Base-by-base conservation (phyloP, 192 early-diverging fungal species). In the Coemansia guatemalensis region DNA sequence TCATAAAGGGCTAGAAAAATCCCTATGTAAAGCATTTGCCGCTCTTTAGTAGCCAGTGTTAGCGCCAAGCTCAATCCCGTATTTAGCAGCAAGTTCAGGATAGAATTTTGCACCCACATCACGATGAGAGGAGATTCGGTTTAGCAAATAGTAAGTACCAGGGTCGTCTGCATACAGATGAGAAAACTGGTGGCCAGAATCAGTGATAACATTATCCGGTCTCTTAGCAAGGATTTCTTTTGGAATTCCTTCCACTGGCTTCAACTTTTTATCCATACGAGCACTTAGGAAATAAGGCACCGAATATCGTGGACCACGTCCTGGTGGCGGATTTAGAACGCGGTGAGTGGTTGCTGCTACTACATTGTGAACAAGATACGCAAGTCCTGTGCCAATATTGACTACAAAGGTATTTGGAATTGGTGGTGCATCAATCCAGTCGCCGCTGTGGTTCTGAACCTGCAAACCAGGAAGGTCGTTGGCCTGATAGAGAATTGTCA, bases 311-410 rank as follows among this genome's bases (percentile, higher is more conserved):
- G 66, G 66, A 5, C 83, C 83, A 8, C 64, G 60, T 2, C 77
- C 75, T 0, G 78, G 62, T 0, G 69, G 73, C 18, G 84, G 83
- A 48, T 80, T 88, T 12, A 85, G 51, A 4, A 87, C 87, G 23
- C 86, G 73, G 48, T 89, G 86, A 0, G 82, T 83, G 0, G 86
- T 89, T 0, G 86, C 87, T 8, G 81, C 61, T 32, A 82, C 84
- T 8, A 72, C 56, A 18, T 72, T 70, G 6, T 74, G 81, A 0
- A 85, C 85, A 29, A 86, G 21, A 21, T 82, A 71, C 51, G 86
- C 86, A 9, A 89, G 74, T 4, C 82, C 76, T n/a, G 86, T 85
- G 47, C 88, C 88, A 63, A 87, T 85, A 21, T 87, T 89, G 25
- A 89, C 85, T 18, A 89, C 81, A 68, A 89, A 84, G 8, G 86